phyloP scores from a whole-genome alignment of 306 rosid genomes.

The Citrullus mucosospermus region DNA sequence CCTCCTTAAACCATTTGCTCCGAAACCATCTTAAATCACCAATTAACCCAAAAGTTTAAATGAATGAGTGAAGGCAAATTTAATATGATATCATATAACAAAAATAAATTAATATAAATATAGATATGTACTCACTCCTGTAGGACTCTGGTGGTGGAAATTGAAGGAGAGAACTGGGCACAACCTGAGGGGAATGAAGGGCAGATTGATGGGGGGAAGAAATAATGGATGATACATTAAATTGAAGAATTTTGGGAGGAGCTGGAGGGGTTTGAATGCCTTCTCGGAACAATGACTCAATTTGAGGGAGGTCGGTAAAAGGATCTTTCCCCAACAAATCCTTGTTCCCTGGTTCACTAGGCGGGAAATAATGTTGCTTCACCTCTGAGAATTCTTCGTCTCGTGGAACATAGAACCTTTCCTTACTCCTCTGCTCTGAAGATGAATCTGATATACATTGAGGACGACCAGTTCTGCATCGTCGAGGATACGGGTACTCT shows the following conservation, averaged over 20 bases:
- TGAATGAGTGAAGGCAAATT: too few relatives aligned
- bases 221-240: not conserved
- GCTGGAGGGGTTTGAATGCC: not conserved
- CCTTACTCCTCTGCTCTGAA: slow-evolving; percentile 30
- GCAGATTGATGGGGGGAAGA: not conserved
- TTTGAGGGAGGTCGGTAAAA: slow-evolving; percentile 19
- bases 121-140: not conserved
- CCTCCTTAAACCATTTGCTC: too few relatives aligned
- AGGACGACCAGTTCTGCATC: slow-evolving; percentile 17
- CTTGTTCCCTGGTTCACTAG: not conserved
- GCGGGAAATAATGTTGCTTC: not conserved
- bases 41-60: too few relatives aligned
- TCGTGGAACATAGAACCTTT: slow-evolving; percentile 41
- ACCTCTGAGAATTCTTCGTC: slow-evolving; percentile 4
- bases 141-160: not conserved
- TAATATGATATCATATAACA: too few relatives aligned
- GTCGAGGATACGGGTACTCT: slow-evolving; percentile 6
- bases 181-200: too few relatives aligned
- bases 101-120: too few relatives aligned
- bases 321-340: not conserved
- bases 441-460: not conserved
- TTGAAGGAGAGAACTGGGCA: not conserved
- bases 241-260: not conserved
- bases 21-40: too few relatives aligned
- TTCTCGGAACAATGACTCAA: not conserved